Conservation (phyloP, 371 early-diverging fungal species). For the Mortierella polycephala region DNA sequence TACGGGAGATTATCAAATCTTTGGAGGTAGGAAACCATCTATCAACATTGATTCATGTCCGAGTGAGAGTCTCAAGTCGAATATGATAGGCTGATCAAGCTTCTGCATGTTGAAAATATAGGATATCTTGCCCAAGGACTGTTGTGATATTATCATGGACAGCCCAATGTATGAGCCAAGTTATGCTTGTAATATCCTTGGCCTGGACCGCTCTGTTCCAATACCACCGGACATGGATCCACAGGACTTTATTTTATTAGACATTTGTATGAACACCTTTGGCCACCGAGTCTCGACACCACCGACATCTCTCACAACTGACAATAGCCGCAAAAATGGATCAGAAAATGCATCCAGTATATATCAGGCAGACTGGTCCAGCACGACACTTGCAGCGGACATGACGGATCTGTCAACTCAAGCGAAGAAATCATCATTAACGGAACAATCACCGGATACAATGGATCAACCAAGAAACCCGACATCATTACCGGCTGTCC, state of each 20-base stretch:
- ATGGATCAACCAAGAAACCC: constrained; percentile 1
- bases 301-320: constrained; percentile 21
- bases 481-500: constrained; percentile 16
- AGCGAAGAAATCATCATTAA: constrained; percentile 7
- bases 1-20: constrained; percentile 41
- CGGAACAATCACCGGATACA: background rate
- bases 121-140: constrained; percentile 45
- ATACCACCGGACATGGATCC: constrained; percentile 51
- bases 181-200: constrained; percentile 47
- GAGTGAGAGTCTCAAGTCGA: background rate
- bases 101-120: background rate
- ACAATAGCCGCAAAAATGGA: constrained; percentile 5
- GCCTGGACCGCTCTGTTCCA: constrained; percentile 39
- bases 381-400: constrained; percentile 23
- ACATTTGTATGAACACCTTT: constrained; percentile 27
- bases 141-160: constrained; percentile 35
- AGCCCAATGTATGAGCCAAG: constrained; percentile 38
- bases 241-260: constrained; percentile 42
- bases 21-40: constrained; percentile 39
- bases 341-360: constrained; percentile 6
- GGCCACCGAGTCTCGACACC: constrained; percentile 27
- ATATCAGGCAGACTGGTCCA: constrained; percentile 51
- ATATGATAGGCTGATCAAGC: background rate
- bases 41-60: too few species aligned
- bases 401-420: constrained; percentile 14